Evolutionary conservation across 2,329 filamentous ascomycete genomes (phyloP).

Genomic region (Aspergillus quadricinctus): DNA sequence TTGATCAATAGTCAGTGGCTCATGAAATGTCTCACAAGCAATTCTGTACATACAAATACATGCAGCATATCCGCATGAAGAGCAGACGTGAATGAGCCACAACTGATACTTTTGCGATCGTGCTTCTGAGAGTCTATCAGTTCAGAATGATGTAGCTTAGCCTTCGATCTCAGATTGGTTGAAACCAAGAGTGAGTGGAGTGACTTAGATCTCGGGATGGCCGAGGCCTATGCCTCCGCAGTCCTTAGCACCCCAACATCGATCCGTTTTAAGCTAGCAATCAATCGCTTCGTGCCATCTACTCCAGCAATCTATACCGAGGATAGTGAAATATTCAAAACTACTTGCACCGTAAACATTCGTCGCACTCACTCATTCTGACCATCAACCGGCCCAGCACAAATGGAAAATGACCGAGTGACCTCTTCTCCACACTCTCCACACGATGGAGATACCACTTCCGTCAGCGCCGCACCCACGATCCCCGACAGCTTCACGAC

Average conservation of each 20-base stretch:
- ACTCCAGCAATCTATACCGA: not conserved
- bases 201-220: not conserved
- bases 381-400: not conserved
- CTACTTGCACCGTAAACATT: not conserved
- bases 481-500: not conserved
- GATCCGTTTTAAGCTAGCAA: not conserved
- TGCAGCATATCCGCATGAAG: not conserved
- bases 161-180: not conserved
- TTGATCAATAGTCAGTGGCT: not conserved
- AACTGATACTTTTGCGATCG: not conserved
- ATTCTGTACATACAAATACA: not conserved
- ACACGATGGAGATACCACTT: not conserved
- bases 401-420: not conserved
- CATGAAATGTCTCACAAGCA: not conserved
- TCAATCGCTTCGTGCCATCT: not conserved
- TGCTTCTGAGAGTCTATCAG: not conserved
- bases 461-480: not conserved
- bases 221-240: not conserved
- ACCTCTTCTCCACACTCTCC: not conserved
- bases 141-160: not conserved
- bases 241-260: not conserved
- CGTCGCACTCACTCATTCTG: not conserved
- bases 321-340: not conserved
- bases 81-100: not conserved
- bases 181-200: not conserved